Base-by-base conservation (phyloP, 2,329 filamentous ascomycete genomes). In the Colletotrichum spinosum region DNA sequence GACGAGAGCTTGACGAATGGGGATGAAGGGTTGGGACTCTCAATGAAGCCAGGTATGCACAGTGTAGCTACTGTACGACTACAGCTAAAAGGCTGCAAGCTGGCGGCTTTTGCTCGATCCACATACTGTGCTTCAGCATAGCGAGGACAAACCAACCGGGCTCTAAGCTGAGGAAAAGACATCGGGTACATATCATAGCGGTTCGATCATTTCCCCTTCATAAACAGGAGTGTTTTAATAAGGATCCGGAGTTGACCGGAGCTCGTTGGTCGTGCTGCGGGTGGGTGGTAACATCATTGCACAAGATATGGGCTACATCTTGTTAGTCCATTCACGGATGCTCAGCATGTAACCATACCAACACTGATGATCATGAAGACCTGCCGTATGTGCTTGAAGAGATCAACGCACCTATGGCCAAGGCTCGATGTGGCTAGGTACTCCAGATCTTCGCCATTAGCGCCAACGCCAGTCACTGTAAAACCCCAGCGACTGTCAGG, bases 401-500 rank as follows among this genome's bases (percentile, higher is more conserved):
- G n/a, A 15, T 15, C 13, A 8, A 10, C 6, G n/a, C 3, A 10
- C 4, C 45, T 38, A 44, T 25, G 51, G 56, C 56, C 48, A 59
- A 53, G 48, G 15, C 34, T 37, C 33, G 12, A 44, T 15, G 55
- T 51, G 42, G 45, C 25, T 25, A 25, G 25, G 25, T 25, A 25
- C 25, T 25, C 25, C 25, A 25, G 44, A 50, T 44, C 25, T 58
- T 58, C 55, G 55, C 50, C 55, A 55, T 53, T 52, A 44, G 48
- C 45, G 52, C 52, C 48, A 46, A 55, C 33, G 11, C 44, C 39
- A 41, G 57, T 65, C 46, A 51, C 46, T 52, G 12, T 15, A 45
- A 50, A 35, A 52, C 15, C 38, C 17, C 52, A 48, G 8, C 58
- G 12, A 33, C 41, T 63, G 48, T 66, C 63, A 63, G 13, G 63